Percentiles rank a stretch among this genome's conserved stretches.
Conservation (phyloP, 2,329 filamentous ascomycete species). For the Colletotrichum sp. region DNA sequence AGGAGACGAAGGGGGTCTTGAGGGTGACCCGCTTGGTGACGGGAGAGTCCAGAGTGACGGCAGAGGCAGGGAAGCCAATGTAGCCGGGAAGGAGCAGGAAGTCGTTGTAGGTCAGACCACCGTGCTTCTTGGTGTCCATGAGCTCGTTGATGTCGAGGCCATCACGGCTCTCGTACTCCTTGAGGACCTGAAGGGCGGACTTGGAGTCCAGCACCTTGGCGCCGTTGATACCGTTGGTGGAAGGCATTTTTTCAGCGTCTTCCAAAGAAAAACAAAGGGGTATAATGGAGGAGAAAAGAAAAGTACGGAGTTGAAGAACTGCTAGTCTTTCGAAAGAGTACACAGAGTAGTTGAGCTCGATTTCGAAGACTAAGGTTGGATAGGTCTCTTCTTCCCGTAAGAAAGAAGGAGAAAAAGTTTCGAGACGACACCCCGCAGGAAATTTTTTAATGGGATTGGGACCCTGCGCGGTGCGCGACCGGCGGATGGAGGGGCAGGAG, state of each 20-base stretch:
- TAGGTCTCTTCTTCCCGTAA: slow-evolving; percentile 58
- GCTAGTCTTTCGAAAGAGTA: slow-evolving; percentile 32
- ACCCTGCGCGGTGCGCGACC: slow-evolving; percentile 10
- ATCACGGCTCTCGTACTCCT: slow-evolving; percentile 81
- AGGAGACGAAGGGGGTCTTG: slow-evolving; percentile 96
- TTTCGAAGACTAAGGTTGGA: slow-evolving; percentile 31
- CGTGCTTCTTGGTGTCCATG: slow-evolving; percentile 89
- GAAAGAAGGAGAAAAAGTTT: slow-evolving; percentile 48
- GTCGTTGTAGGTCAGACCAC: slow-evolving; percentile 98
- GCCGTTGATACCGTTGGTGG: slow-evolving; percentile 55
- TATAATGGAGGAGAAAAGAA: slow-evolving; percentile 27
- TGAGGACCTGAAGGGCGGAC: slow-evolving; percentile 80
- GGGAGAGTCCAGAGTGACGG: slow-evolving; percentile 86
- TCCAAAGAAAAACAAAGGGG: slow-evolving; percentile 31
- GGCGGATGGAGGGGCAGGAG: slow-evolving; percentile 14
- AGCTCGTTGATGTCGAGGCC: slow-evolving; percentile 87
- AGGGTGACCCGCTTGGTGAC: slow-evolving; percentile 94
- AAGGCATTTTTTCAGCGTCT: slow-evolving; percentile 50
- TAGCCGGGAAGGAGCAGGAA: slow-evolving; percentile 96
- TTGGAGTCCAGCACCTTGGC: slow-evolving; percentile 72
- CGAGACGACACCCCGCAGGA: slow-evolving; percentile 32
- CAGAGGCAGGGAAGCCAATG: slow-evolving; percentile 95
- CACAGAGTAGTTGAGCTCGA: slow-evolving; percentile 27
- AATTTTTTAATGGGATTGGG: slow-evolving; percentile 41
- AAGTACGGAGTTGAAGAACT: slow-evolving; percentile 35